Evolutionary conservation across 2,329 filamentous ascomycete genomes (phyloP).

Genomic region (Calonectria fujianensis): DNA sequence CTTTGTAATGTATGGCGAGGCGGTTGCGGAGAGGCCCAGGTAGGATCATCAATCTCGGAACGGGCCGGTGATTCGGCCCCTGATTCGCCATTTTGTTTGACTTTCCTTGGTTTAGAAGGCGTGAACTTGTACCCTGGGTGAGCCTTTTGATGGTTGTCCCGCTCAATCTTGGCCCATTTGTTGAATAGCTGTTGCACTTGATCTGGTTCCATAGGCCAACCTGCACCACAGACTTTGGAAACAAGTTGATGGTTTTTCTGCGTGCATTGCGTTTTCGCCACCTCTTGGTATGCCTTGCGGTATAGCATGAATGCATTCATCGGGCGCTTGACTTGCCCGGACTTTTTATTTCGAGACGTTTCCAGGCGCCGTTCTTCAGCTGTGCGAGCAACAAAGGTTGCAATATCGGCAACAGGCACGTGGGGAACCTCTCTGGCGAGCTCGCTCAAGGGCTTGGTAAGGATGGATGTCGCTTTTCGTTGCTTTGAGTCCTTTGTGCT

Average conservation of each 20-base stretch:
- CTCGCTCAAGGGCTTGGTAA: conserved; percentile 82
- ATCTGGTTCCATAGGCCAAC: conserved; percentile 89
- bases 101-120: conserved; percentile 79
- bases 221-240: conserved; percentile 88
- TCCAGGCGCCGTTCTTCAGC: conserved; percentile 80
- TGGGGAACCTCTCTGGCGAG: conserved; percentile 78
- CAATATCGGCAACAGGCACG: conserved; percentile 85
- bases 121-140: conserved; percentile 97
- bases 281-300: conserved; percentile 91
- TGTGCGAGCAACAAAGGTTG: conserved; percentile 84
- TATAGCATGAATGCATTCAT: conserved; percentile 99
- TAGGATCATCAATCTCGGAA: conserved; percentile 50
- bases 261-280: conserved; percentile 86
- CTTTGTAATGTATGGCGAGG: conserved; percentile 2
- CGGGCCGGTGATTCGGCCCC: conserved; percentile 39
- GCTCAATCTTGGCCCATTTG: conserved; percentile 85
- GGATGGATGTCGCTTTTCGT: conserved; percentile 64
- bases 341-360: conserved; percentile 77
- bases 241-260: conserved; percentile 97
- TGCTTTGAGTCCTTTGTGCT: conserved; percentile 57
- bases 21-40: conserved; percentile 45
- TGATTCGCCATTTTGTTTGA: conserved; percentile 59
- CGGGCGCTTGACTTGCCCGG: conserved; percentile 89
- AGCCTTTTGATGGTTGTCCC: conserved; percentile 87
- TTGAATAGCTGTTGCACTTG: conserved; percentile 85